Conservation (phyloP, 2,329 filamentous ascomycete species). For the Trichoderma sp. region DNA sequence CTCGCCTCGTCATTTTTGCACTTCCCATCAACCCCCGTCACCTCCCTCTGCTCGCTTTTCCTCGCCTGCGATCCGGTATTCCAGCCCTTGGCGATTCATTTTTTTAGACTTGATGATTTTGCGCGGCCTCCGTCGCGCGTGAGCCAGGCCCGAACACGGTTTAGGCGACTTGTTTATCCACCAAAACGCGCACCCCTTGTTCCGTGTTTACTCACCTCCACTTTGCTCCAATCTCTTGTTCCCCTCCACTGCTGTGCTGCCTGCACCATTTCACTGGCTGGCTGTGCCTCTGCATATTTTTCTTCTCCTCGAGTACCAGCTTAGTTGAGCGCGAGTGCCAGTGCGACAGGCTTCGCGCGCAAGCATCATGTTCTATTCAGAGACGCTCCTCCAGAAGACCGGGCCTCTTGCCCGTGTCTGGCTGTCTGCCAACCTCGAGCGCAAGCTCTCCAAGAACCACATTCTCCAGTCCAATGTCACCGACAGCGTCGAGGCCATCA, state of each 20-base stretch:
- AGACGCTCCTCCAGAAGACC: constrained; percentile 93
- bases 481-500: constrained; percentile 93
- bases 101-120: constrained; percentile 37
- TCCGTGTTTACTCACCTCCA: constrained; percentile 40
- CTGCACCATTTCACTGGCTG: constrained; percentile 16
- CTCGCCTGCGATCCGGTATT: constrained; percentile 34
- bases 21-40: constrained; percentile 30
- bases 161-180: constrained; percentile 40
- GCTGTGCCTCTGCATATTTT: constrained; percentile 19
- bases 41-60: constrained; percentile 31
- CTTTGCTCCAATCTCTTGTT: constrained; percentile 32
- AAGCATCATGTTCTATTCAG: constrained; percentile 90
- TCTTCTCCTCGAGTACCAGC: constrained; percentile 11
- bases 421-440: constrained; percentile 97
- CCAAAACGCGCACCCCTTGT: constrained; percentile 40
- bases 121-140: constrained; percentile 40
- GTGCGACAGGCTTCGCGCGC: constrained; percentile 39
- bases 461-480: constrained; percentile 94
- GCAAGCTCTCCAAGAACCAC: constrained; percentile 96
- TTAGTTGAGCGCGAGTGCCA: constrained; percentile 37
- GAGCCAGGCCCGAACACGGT: constrained; percentile 37
- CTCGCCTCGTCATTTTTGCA: constrained; percentile 26
- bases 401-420: constrained; percentile 96
- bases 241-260: constrained; percentile 9
- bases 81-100: constrained; percentile 34